phyloP scores from a whole-genome alignment of 2,329 filamentous ascomycete genomes.

The Nothophaeocryptopus gaeumannii region DNA sequence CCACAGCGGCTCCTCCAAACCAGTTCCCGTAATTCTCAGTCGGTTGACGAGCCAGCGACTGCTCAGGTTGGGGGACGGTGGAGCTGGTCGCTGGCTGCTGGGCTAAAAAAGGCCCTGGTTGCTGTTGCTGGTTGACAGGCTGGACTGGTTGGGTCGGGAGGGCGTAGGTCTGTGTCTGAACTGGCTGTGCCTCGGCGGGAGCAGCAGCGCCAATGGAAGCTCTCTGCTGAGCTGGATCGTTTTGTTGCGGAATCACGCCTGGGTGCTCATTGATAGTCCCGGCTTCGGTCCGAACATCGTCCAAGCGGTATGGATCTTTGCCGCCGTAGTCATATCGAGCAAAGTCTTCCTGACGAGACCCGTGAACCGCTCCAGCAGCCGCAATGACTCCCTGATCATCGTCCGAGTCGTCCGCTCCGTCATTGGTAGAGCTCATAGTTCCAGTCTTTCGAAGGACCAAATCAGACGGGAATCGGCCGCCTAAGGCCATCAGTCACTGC shows the following conservation, averaged over 20 bases:
- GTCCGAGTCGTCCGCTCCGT: constrained; percentile 63
- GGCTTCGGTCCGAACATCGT: constrained; percentile 23
- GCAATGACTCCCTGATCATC: constrained; percentile 61
- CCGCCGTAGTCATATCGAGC: constrained; percentile 25
- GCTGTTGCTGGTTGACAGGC: constrained; percentile 23
- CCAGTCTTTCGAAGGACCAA: constrained; percentile 72
- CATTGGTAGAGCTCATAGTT: constrained; percentile 65
- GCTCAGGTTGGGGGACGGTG: constrained; percentile 8
- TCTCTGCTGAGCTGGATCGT: constrained; percentile 16
- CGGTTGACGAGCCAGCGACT: constrained; percentile 20
- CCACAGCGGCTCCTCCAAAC: constrained; percentile 51
- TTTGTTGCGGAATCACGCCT: constrained; percentile 29
- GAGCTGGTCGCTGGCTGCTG: constrained; percentile 18
- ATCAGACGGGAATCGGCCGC: constrained; percentile 87
- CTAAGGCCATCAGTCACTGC: constrained; percentile 26
- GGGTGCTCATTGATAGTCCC: constrained; percentile 16
- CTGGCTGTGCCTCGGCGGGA: constrained; percentile 32
- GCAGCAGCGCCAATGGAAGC: constrained; percentile 42
- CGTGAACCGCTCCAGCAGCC: constrained; percentile 40
- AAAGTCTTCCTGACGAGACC: constrained; percentile 20
- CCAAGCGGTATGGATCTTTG: constrained; percentile 32
- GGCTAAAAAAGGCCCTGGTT: constrained; percentile 26
- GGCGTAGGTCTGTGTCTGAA: constrained; percentile 26
- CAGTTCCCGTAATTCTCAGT: constrained; percentile 47
- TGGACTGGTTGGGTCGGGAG: constrained; percentile 23